Evolutionary conservation across 495 filamentous ascomycete genomes (phyloP).

Genomic region (Tuber indicum): DNA sequence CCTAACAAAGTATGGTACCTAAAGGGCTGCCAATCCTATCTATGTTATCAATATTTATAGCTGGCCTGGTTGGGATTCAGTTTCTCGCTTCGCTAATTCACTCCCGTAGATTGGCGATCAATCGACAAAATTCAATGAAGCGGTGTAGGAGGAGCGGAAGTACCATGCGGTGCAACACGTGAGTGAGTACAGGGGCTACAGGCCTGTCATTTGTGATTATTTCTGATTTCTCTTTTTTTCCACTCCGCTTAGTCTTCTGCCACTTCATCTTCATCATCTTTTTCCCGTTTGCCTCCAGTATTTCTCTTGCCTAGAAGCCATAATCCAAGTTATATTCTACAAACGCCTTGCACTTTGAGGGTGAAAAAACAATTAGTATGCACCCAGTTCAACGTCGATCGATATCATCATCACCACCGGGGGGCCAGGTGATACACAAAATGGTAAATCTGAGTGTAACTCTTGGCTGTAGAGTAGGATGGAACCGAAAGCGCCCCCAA

Average conservation of each 20-base stretch:
- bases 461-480: not conserved
- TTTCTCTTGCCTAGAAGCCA: not conserved
- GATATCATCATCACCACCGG: not conserved
- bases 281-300: not conserved
- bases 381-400: not conserved
- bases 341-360: not conserved
- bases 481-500: not conserved
- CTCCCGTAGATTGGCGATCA: slow-evolving; percentile 1
- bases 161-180: not conserved
- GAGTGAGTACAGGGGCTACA: not conserved
- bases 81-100: not conserved
- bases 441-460: not conserved
- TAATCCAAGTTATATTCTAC: not conserved
- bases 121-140: not conserved
- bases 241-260: not conserved
- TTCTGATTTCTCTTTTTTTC: not conserved
- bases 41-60: not conserved
- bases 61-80: not conserved
- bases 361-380: not conserved
- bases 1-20: not conserved
- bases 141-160: not conserved
- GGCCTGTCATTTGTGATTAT: not conserved
- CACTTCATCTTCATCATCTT: not conserved
- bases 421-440: not conserved
- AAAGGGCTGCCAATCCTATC: not conserved